A percentile compares a stretch with the other conserved stretches of the same genome.
phyloP scores from a whole-genome alignment of 208 protist genomes.

The Trypanosomatidae sp. region DNA sequence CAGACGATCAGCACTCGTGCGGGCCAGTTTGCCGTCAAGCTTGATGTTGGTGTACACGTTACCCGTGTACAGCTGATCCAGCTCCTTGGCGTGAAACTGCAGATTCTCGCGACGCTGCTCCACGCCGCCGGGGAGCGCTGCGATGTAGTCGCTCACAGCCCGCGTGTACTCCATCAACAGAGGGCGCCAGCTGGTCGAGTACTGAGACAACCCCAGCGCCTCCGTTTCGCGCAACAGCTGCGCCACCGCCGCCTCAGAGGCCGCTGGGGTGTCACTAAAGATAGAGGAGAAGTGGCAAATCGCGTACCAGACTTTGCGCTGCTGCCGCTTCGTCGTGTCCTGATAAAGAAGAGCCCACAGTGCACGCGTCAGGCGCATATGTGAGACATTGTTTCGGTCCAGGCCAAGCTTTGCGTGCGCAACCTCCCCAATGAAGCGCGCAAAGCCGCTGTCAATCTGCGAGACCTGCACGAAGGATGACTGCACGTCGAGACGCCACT shows the following conservation, averaged over 20 bases:
- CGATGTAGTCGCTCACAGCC: conserved; percentile 29
- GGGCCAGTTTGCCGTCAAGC: conserved; percentile 40
- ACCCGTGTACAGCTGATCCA: conserved; percentile 46
- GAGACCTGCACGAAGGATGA: conserved; percentile 56
- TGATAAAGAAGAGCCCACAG: conserved; percentile 55
- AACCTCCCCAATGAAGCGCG: conserved; percentile 46
- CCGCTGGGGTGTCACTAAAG: conserved; percentile 30
- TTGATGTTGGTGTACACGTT: conserved; percentile 54
- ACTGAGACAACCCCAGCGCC: conserved; percentile 23
- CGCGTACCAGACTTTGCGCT: conserved; percentile 62
- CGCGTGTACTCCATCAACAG: conserved; percentile 40
- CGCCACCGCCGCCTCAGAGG: conserved; percentile 14
- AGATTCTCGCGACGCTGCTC: conserved; percentile 54
- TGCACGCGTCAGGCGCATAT: conserved; percentile 41
- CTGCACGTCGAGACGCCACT: conserved; percentile 56
- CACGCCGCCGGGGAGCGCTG: conserved; percentile 34
- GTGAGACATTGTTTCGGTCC: conserved; percentile 27
- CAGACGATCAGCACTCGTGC: conserved; percentile 35
- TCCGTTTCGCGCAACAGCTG: conserved; percentile 26
- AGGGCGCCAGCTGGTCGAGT: conserved; percentile 12
- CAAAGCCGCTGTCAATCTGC: conserved; percentile 53
- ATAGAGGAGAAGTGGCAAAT: conserved; percentile 74
- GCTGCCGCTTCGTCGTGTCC: conserved; percentile 40
- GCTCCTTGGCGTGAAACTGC: conserved; percentile 58
- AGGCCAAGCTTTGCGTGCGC: conserved; percentile 70